Evolutionary conservation across 805 yeast genomes (phyloP), one percentile per base, ranked within the genome.

Genomic region (Candida sphagnicola): DNA sequence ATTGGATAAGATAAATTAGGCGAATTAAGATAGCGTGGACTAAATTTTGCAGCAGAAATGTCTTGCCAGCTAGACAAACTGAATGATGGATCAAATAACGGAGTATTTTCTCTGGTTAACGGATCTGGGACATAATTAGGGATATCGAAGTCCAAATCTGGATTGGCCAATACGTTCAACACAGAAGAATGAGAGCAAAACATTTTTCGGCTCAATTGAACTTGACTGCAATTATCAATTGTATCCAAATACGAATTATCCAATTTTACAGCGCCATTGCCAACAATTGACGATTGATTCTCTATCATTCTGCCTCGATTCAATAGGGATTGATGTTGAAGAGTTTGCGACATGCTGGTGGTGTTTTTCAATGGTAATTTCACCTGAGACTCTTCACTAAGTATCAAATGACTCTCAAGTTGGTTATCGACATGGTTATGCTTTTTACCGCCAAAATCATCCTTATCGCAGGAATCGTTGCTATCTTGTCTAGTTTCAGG

Each of bases 101-200:
- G 41, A 5, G 37, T 17, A 10, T 24, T 12, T 12, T 36, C 42
- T 12, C 37, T 49, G 31, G 40, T 45, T 26, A 15, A 43, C 35
- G 29, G 41, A 35, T 39, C 42, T 30, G 39, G 45, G 18, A 28
- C 40, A 31, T 25, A 30, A 28, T 33, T 24, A 8, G 32, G 31
- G 34, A 29, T 34, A 4, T 56, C 41, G 41, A 56, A 45, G 42
- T 67, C 71, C 30, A 67, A 58, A 13, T 64, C 69, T 8, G 74
- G 74, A 48, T 68, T 63, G 26, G 56, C 62, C 34, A 67, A 55
- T 3, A 61, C 67, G 42, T 64, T 56, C 44, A 57, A 62, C 23
- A 68, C 57, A 1, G 71, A 65, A 56, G 57, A 63, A 40, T 65
- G 70, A 10, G 69, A 57, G 17, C 54, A 50, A 18, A 66, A 57